Evolutionary conservation across 2,329 filamentous ascomycete genomes (phyloP).

Genomic region (Paecilomyces variotii): DNA sequence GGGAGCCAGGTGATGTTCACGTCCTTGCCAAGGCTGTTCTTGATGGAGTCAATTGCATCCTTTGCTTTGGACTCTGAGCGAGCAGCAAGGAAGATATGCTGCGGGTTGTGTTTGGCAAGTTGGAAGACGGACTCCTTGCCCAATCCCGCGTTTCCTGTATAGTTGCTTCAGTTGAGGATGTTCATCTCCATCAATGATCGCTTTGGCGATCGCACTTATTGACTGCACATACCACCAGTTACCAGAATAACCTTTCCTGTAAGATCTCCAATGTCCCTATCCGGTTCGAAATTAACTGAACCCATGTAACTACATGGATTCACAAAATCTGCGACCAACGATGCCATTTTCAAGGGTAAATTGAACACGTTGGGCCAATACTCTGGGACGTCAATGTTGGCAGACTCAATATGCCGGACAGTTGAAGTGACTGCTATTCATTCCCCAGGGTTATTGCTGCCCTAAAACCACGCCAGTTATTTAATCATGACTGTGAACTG

Average conservation of each 20-base stretch:
- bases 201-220: background rate
- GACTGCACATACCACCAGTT: conserved; percentile 21
- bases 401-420: background rate
- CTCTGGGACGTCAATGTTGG: background rate
- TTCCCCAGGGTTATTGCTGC: background rate
- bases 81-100: conserved; percentile 31
- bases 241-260: conserved; percentile 26
- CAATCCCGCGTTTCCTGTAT: conserved; percentile 39
- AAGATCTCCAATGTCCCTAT: conserved; percentile 26
- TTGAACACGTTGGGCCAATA: background rate
- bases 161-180: background rate
- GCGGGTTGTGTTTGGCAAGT: conserved; percentile 35
- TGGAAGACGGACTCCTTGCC: conserved; percentile 37
- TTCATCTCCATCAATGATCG: background rate
- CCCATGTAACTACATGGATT: background rate
- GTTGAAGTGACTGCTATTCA: background rate
- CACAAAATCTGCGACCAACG: background rate
- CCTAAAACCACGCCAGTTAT: background rate
- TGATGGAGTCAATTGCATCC: conserved; percentile 27
- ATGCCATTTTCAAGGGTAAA: background rate
- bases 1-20: background rate
- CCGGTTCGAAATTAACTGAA: conserved; percentile 20
- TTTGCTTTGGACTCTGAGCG: conserved; percentile 19
- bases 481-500: background rate
- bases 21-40: conserved; percentile 4